Conservation (phyloP, 140 eudicot species). For the Anethum foeniculum region DNA sequence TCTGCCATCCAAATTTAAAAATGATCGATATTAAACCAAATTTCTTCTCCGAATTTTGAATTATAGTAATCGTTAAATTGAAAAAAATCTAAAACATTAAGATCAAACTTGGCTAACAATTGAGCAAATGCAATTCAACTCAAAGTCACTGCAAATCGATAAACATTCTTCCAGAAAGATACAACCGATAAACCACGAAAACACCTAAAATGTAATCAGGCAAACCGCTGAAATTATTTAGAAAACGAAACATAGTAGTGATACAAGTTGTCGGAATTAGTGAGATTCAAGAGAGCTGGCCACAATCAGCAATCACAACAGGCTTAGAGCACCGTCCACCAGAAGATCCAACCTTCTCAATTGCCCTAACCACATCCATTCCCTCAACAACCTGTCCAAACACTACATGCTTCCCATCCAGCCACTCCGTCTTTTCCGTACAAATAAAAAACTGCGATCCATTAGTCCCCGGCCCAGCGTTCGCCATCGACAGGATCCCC, state of each 20-base stretch:
- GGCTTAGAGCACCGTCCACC: constrained; percentile 1
- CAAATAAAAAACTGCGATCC: neutral
- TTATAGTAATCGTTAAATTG: too few species aligned
- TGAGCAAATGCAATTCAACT: too few species aligned
- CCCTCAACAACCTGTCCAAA: constrained; percentile 1
- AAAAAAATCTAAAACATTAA: too few species aligned
- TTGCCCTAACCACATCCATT: neutral
- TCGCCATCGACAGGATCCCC: neutral
- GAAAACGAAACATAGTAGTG: neutral
- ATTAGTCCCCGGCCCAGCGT: neutral
- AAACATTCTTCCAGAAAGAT: neutral
- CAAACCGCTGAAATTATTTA: neutral
- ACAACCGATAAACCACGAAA: neutral
- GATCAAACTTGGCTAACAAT: too few species aligned
- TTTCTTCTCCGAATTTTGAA: too few species aligned
- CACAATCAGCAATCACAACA: neutral
- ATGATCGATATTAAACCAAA: too few species aligned
- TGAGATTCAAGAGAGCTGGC: neutral
- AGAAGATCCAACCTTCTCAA: neutral
- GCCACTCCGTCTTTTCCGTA: neutral
- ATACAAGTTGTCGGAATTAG: neutral
- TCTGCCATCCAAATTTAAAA: too few species aligned
- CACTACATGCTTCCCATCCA: neutral
- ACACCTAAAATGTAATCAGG: neutral
- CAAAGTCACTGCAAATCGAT: neutral